Conservation (phyloP, 176 grass and related monocot genomes). For the Phoenix roebelenii region DNA sequence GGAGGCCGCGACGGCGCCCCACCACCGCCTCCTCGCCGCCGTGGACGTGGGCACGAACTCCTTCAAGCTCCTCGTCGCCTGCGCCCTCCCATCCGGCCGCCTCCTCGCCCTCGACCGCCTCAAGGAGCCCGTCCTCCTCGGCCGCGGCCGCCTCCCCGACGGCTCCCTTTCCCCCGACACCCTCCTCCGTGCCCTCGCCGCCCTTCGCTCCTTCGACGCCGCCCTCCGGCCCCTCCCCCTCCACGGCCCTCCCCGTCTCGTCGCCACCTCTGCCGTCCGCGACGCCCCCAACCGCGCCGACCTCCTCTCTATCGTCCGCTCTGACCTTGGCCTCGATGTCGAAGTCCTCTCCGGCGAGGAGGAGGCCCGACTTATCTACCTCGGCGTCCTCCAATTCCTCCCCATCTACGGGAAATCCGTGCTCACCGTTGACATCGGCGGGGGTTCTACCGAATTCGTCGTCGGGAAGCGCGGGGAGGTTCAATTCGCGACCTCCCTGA, state of each 20-base stretch:
- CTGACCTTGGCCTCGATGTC: not conserved
- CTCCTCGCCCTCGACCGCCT: not conserved
- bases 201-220: slow-evolving; percentile 2
- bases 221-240: not conserved
- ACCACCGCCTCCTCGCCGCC: not conserved
- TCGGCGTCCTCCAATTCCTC: slow-evolving; percentile 11
- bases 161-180: not conserved
- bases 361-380: slow-evolving; percentile 5
- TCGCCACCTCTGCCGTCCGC: slow-evolving; percentile 4
- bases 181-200: not conserved
- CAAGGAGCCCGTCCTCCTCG: slow-evolving; percentile 13
- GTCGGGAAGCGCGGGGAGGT: not conserved
- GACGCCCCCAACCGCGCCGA: slow-evolving; percentile 7
- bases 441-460: slow-evolving; percentile 17
- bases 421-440: slow-evolving; percentile 5
- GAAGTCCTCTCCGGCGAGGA: slow-evolving; percentile 11
- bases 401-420: slow-evolving; percentile 1
- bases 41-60: slow-evolving; percentile 11
- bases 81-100: not conserved
- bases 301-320: not conserved
- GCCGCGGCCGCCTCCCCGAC: slow-evolving; percentile 6
- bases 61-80: slow-evolving; percentile 3
- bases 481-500: not conserved
- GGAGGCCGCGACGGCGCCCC: not conserved
- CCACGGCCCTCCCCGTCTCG: not conserved